A percentile compares a stretch with the other conserved stretches of the same genome.
phyloP scores from a whole-genome alignment of 2,329 filamentous ascomycete genomes.

The Clarireedia monteithiana region DNA sequence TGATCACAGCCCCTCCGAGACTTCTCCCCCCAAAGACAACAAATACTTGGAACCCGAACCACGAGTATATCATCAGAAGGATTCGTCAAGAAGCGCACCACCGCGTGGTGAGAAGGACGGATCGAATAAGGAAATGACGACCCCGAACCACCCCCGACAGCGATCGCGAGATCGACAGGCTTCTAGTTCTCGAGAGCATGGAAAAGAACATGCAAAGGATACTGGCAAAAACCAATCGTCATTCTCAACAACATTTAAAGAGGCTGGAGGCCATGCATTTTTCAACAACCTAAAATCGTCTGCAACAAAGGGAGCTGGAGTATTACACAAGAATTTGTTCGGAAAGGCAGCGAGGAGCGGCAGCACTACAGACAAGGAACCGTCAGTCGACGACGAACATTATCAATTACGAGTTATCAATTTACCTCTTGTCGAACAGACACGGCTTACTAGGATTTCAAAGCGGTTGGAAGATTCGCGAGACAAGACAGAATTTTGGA shows the following conservation, averaged over 20 bases:
- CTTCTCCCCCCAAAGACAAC: slow-evolving; percentile 3
- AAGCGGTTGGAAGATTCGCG: slow-evolving; percentile 79
- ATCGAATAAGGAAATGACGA: slow-evolving; percentile 60
- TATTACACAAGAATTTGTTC: slow-evolving; percentile 75
- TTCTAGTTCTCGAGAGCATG: slow-evolving; percentile 34
- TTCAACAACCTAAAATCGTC: slow-evolving; percentile 68
- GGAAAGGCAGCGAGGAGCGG: slow-evolving; percentile 66
- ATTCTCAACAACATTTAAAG: slow-evolving; percentile 44
- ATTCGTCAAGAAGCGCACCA: slow-evolving; percentile 48
- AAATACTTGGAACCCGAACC: slow-evolving; percentile 11
- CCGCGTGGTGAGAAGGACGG: slow-evolving; percentile 47
- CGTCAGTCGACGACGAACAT: slow-evolving; percentile 67
- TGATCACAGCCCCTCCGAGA: slow-evolving; percentile 26
- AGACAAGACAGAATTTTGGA: slow-evolving; percentile 98
- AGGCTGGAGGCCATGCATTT: slow-evolving; percentile 54
- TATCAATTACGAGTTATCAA: slow-evolving; percentile 84
- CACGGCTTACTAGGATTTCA: slow-evolving; percentile 83
- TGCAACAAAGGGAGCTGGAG: slow-evolving; percentile 68
- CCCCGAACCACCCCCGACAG: slow-evolving; percentile 51
- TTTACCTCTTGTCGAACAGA: slow-evolving; percentile 78
- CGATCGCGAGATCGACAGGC: slow-evolving; percentile 62
- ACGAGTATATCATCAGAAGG: slow-evolving; percentile 30
- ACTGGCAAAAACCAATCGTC: slow-evolving; percentile 28
- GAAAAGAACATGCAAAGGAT: slow-evolving; percentile 17
- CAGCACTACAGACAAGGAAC: slow-evolving; percentile 60